phyloP scores from a whole-genome alignment of 371 early-diverging fungal genomes.

The Rhizopus delemar region DNA sequence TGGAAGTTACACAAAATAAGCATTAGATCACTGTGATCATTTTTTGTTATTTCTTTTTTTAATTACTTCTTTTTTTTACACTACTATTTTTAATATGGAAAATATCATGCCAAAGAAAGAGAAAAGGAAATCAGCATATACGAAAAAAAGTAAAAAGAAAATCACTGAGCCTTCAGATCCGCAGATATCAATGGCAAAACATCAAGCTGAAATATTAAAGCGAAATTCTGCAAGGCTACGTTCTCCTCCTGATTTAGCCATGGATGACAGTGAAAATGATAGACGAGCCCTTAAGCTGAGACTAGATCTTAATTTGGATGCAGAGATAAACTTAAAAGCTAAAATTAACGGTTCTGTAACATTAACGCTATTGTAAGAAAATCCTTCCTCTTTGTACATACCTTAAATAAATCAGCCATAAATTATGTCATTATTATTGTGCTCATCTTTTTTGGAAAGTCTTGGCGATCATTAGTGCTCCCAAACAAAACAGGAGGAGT shows the following conservation, averaged over 20 bases:
- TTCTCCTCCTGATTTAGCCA: constrained; percentile 11
- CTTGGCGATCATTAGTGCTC: too few relatives aligned
- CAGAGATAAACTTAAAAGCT: constrained; percentile 25
- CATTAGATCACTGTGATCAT: not conserved
- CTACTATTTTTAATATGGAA: not conserved
- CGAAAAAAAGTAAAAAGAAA: constrained; percentile 1
- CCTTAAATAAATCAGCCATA: too few relatives aligned
- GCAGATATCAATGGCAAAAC: constrained; percentile 13
- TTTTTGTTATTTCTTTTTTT: not conserved
- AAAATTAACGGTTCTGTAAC: constrained; percentile 21
- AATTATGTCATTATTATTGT: too few relatives aligned
- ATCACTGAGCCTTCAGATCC: not conserved
- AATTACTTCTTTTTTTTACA: not conserved
- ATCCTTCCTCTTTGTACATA: too few relatives aligned
- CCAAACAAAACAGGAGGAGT: too few relatives aligned
- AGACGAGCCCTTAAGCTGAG: constrained; percentile 13
- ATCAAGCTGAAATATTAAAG: constrained; percentile 20
- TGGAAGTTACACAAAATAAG: not conserved
- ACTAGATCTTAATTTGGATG: constrained; percentile 31
- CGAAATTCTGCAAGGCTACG: constrained; percentile 3
- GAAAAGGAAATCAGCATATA: not conserved
- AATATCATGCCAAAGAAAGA: constrained; percentile 1
- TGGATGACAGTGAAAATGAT: constrained; percentile 7
- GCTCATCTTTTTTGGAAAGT: too few relatives aligned
- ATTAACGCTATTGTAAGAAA: constrained; percentile 18